Conservation (phyloP, 1,139 yeast genomes). For the Debaryomyces udenii region DNA sequence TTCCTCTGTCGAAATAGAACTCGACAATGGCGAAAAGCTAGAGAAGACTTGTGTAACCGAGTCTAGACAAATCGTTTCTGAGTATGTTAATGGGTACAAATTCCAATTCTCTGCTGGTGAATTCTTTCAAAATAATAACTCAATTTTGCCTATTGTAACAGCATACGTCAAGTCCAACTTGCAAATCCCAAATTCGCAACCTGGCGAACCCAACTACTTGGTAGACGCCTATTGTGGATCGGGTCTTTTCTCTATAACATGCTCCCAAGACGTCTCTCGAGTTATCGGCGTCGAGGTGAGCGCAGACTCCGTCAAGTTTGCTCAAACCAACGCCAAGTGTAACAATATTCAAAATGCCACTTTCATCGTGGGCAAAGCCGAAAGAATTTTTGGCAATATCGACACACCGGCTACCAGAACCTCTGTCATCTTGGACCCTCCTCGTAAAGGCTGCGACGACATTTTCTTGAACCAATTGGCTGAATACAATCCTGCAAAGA, state of each 20-base stretch:
- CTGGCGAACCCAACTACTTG: conserved; percentile 56
- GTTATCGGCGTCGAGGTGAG: conserved; percentile 95
- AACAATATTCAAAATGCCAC: conserved; percentile 77
- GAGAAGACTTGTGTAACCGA: conserved; percentile 65
- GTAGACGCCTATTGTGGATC: conserved; percentile 99
- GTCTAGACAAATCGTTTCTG: conserved; percentile 78
- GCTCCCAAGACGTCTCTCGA: conserved; percentile 74
- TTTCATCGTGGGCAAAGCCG: conserved; percentile 92
- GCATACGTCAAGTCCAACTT: conserved; percentile 76
- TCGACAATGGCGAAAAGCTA: conserved; percentile 24
- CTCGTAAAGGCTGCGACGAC: conserved; percentile 95
- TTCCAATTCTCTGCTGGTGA: conserved; percentile 93
- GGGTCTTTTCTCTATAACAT: conserved; percentile 87
- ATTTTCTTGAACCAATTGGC: conserved; percentile 83
- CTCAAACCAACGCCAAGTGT: conserved; percentile 73
- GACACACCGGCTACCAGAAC: conserved; percentile 72
- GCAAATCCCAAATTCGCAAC: conserved; percentile 39
- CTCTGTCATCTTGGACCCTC: conserved; percentile 92
- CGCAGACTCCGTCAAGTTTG: conserved; percentile 88
- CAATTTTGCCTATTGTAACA: conserved; percentile 83
- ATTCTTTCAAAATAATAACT: conserved; percentile 93
- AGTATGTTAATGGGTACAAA: conserved; percentile 69
- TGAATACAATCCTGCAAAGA: conserved; percentile 77
- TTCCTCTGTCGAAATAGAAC: conserved; percentile 25
- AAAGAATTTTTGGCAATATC: conserved; percentile 78